Base-by-base conservation (phyloP, 2,329 filamentous ascomycete species). In the Thermochaetoides dissita region DNA sequence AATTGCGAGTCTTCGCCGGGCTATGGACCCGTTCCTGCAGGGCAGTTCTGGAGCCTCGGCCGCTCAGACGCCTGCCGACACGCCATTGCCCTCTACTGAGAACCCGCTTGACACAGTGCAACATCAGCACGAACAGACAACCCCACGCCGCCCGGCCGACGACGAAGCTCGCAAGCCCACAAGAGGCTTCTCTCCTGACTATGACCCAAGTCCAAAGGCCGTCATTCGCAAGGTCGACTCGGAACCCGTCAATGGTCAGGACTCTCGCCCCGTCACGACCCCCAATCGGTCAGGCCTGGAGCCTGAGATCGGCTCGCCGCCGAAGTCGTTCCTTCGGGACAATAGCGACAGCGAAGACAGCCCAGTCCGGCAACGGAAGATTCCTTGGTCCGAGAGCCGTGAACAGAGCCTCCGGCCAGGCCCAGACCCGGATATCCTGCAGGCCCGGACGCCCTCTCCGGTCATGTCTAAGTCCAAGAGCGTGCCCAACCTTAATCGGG, bases 21-120 rank as follows among this genome's bases (percentile, higher is more conserved):
- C 84, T 40, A 94, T 94, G 86, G 83, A 81, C 61, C 86, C 84
- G 6, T 95, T 86, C 58, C 64, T 94, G 12, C 63, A 61, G 41
- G 57, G 53, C 30, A 61, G 56, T 41, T 55, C 56, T 6, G 46
- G 44, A 30, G 47, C 48, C 10, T 51, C 52, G 11, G 51, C 56
- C 9, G 51, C 54, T 7, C 50, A 55, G 2, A 54, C 46, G 31
- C 54, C 43, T 36, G 37, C 38, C 6, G 46, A 49, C 10, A 30
- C 35, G 4, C 44, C 49, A 6, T 40, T 49, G 29, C 50, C 43
- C 2, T 47, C 49, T 10, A 28, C 45, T 8, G 50, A 51, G 38
- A 17, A n/a, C 4, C 42, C 43, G 5, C 34, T 39, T 32, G 37
- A 49, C 12, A 7, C 39, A 24, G 17, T 24, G 17, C 17, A 24